Evolutionary conservation across 1,139 yeast species (phyloP).

Genomic region (Yamadazyma sp.): DNA sequence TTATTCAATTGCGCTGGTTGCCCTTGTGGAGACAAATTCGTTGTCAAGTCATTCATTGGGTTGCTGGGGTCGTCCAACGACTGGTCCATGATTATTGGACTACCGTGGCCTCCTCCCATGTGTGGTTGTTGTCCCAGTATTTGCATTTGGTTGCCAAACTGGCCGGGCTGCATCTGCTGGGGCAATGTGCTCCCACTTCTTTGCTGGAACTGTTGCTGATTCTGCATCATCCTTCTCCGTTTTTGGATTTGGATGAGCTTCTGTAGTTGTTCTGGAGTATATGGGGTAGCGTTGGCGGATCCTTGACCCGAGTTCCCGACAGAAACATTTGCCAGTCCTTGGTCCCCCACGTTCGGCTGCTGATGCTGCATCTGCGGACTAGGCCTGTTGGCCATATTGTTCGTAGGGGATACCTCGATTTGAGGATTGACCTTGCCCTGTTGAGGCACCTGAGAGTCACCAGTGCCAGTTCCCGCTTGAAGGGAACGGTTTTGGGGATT

Average conservation of each 20-base stretch:
- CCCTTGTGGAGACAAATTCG: slow-evolving; percentile 4
- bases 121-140: neutral
- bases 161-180: neutral
- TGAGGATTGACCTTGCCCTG: slow-evolving; percentile 1
- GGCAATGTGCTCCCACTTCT: slow-evolving; percentile 8
- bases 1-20: slow-evolving; percentile 7
- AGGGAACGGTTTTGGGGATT: slow-evolving; percentile 1
- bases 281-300: slow-evolving; percentile 45
- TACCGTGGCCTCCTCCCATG: neutral
- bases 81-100: neutral
- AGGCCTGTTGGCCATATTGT: slow-evolving; percentile 6
- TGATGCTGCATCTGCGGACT: neutral
- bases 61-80: neutral
- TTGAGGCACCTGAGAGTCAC: neutral
- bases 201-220: slow-evolving; percentile 26
- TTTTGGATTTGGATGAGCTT: slow-evolving; percentile 52
- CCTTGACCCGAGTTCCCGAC: slow-evolving; percentile 4
- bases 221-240: slow-evolving; percentile 51
- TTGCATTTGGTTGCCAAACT: neutral
- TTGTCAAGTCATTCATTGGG: neutral
- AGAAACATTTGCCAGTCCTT: neutral
- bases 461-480: neutral
- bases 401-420: slow-evolving; percentile 15
- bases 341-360: neutral
- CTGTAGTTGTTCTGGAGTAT: slow-evolving; percentile 56